Conservation (phyloP, 345 rosid species). For the Rhodamnia argentea region DNA sequence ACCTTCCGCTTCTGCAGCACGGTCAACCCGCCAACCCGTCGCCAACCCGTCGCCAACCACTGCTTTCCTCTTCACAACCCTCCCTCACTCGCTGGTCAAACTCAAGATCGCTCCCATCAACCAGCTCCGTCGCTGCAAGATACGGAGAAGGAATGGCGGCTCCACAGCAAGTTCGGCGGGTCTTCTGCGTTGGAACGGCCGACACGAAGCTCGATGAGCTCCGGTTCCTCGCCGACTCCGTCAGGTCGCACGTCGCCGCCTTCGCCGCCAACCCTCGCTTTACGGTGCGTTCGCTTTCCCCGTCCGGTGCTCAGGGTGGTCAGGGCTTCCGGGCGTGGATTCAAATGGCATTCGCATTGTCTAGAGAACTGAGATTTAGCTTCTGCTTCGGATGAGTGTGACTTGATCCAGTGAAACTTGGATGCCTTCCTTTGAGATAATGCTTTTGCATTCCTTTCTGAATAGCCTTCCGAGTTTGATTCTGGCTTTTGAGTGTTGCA, state of each 20-base stretch:
- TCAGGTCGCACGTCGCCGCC: slow-evolving; percentile 34
- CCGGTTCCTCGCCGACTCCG: slow-evolving; percentile 55
- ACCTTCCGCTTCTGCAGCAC: not conserved
- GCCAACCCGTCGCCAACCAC: not conserved
- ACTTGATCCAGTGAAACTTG: not conserved
- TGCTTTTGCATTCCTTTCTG: not conserved
- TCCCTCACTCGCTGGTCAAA: not conserved
- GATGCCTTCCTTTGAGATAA: not conserved
- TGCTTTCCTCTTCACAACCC: not conserved
- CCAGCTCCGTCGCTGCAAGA: not conserved
- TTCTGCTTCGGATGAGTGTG: not conserved
- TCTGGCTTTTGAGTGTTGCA: not conserved
- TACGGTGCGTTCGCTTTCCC: slow-evolving; percentile 23
- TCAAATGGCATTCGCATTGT: not conserved
- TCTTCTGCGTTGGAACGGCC: slow-evolving; percentile 76
- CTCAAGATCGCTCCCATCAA: accelerated
- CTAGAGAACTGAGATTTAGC: too few species aligned
- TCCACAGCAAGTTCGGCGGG: slow-evolving; percentile 13
- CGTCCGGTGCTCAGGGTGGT: too few species aligned
- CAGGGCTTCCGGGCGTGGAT: not conserved
- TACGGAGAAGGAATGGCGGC: slow-evolving; percentile 3
- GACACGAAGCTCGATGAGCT: slow-evolving; percentile 89
- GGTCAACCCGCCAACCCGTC: not conserved
- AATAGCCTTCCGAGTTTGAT: not conserved
- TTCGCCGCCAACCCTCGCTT: slow-evolving; percentile 32